A percentile compares a stretch with the other conserved stretches of the same genome.
These are phyloP conservation scores for Acacia acuminata DNA, from an alignment of 306 rosid genomes.

Conservation along the genomic window DNA sequence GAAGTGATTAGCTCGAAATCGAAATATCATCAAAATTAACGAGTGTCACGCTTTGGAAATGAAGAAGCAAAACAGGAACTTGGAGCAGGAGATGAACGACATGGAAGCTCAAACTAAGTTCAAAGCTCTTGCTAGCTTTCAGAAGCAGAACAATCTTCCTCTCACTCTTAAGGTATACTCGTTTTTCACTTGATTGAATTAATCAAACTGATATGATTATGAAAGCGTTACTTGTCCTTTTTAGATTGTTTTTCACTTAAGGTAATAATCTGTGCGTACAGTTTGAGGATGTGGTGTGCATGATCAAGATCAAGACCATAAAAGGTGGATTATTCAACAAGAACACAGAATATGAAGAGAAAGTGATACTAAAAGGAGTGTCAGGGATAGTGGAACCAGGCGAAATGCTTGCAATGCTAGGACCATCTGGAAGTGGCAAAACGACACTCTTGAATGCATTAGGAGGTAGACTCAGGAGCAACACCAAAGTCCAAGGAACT, in stretches of 20 bases:
- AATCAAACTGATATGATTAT: background rate
- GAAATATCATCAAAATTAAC: background rate
- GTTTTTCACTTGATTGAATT: background rate
- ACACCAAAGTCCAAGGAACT: constrained; percentile 33
- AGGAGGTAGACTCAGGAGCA: constrained; percentile 63
- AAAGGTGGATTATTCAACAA: constrained; percentile 33
- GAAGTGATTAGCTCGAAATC: background rate
- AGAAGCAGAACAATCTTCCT: constrained; percentile 35
- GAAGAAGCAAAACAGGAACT: background rate
- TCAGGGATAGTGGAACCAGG: constrained; percentile 68
- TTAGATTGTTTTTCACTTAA: background rate
- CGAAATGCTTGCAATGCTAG: constrained; percentile 79
- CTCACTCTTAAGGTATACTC: constrained; percentile 56
- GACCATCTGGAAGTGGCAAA: constrained; percentile 92
- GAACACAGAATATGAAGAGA: constrained; percentile 38
- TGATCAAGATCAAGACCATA: constrained; percentile 47
- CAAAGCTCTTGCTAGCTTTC: constrained; percentile 28
- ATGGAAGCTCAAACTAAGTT: constrained; percentile 45
- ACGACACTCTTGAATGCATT: constrained; percentile 74
- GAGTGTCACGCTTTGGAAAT: background rate
- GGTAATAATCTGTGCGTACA: constrained; percentile 19
- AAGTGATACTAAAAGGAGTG: constrained; percentile 56
- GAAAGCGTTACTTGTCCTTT: background rate
- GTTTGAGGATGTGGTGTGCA: constrained; percentile 65
- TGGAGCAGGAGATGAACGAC: constrained; percentile 44